phyloP scores from a whole-genome alignment of 176 grass and related monocot species.

The Musa beccarii region DNA sequence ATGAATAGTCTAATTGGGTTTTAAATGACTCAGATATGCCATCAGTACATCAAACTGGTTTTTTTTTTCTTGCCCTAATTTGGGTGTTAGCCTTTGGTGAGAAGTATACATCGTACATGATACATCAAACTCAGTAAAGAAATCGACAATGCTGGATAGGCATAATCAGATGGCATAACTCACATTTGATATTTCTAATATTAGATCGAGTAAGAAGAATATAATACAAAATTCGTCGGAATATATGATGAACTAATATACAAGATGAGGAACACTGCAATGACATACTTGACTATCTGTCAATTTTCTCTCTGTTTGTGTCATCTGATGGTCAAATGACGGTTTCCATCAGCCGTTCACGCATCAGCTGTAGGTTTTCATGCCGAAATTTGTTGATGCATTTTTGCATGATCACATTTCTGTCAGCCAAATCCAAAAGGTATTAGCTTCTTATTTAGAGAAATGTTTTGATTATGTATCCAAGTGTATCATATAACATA shows the following conservation, averaged over 20 bases:
- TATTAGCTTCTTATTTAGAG: not conserved
- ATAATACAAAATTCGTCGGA: not conserved
- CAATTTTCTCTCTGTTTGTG: constrained; percentile 53
- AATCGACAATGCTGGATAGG: too few species aligned
- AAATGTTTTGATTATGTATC: not conserved
- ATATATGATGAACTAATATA: not conserved
- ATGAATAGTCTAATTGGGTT: too few species aligned
- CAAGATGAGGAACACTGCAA: not conserved
- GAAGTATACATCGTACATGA: too few species aligned
- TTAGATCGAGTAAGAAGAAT: not conserved
- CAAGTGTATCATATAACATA: not conserved
- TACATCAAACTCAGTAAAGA: too few species aligned
- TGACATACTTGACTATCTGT: constrained; percentile 17
- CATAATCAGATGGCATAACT: too few species aligned
- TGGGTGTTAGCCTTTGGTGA: too few species aligned
- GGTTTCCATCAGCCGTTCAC: constrained; percentile 63
- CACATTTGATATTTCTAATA: not conserved
- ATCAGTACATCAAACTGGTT: too few species aligned
- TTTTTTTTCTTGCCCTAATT: too few species aligned
- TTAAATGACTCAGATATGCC: too few species aligned
- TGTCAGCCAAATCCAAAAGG: not conserved
- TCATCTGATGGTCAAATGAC: constrained; percentile 69
- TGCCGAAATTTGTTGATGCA: not conserved
- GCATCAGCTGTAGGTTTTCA: constrained; percentile 17
- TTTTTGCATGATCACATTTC: not conserved